Evolutionary conservation across 495 filamentous ascomycete species (phyloP).

Genomic region (Penicillium samsonianum): DNA sequence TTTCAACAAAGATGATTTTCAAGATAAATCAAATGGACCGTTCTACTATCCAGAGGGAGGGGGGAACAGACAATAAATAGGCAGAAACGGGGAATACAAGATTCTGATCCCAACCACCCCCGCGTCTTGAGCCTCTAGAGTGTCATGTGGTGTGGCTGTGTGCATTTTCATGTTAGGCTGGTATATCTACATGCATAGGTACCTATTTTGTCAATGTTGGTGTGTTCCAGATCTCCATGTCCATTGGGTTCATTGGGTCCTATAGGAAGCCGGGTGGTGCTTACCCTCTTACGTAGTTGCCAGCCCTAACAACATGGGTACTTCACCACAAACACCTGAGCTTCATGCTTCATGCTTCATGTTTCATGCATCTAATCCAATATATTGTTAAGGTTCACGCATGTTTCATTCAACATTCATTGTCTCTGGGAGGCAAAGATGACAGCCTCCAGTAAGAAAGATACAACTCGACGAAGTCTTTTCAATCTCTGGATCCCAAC

Average conservation of each 20-base stretch:
- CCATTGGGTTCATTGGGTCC: not conserved
- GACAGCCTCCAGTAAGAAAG: conserved; percentile 21
- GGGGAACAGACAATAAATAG: not conserved
- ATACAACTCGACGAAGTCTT: conserved; percentile 23
- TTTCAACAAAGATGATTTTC: not conserved
- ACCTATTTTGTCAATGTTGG: not conserved
- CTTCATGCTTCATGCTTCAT: not conserved
- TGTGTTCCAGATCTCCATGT: not conserved
- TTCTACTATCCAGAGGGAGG: not conserved
- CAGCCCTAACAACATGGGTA: not conserved
- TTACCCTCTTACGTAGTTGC: not conserved
- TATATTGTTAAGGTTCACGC: conserved; percentile 13
- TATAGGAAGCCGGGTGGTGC: not conserved
- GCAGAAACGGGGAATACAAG: not conserved
- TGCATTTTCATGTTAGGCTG: not conserved
- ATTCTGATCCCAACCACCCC: not conserved
- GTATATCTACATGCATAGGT: not conserved
- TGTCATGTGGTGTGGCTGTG: conserved; percentile 2
- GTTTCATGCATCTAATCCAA: not conserved
- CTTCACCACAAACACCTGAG: not conserved
- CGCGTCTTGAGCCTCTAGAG: not conserved
- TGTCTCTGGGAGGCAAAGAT: conserved; percentile 19
- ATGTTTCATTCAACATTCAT: conserved; percentile 10
- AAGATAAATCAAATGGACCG: not conserved
- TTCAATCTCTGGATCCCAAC: conserved; percentile 27